Conservation (phyloP, 2,329 filamentous ascomycete species). For the Pseudopithomyces maydicus region DNA sequence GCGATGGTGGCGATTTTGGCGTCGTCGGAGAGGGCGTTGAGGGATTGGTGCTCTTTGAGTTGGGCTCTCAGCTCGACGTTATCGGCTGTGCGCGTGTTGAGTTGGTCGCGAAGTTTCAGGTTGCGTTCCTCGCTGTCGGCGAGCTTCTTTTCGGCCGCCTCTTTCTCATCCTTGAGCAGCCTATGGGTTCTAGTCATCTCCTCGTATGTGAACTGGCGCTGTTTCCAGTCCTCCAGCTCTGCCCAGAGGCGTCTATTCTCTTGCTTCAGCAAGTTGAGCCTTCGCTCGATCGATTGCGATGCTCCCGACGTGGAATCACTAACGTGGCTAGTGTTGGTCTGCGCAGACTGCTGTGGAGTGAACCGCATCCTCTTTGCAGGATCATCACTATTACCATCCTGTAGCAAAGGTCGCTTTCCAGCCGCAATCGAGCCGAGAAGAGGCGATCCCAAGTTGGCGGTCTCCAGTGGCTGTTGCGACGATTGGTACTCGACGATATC, state of each 20-base stretch:
- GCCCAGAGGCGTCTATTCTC: constrained; percentile 18
- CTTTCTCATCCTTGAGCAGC: constrained; percentile 20
- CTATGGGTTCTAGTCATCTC: constrained; percentile 25
- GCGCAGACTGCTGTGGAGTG: constrained; percentile 32
- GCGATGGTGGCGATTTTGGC: constrained; percentile 29
- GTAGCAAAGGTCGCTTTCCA: constrained; percentile 34
- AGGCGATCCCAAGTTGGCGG: constrained; percentile 17
- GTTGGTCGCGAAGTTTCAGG: constrained; percentile 23
- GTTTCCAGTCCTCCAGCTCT: constrained; percentile 22
- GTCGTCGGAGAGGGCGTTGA: constrained; percentile 26
- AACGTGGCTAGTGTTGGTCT: constrained; percentile 41
- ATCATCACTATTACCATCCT: constrained; percentile 31
- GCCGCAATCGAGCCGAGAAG: constrained; percentile 16
- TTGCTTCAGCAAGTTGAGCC: background rate
- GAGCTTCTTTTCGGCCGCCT: constrained; percentile 20
- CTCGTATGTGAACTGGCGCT: constrained; percentile 35
- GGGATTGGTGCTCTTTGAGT: constrained; percentile 24
- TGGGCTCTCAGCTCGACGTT: constrained; percentile 14
- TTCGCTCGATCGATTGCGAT: constrained; percentile 2
- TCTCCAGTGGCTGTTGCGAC: constrained; percentile 28
- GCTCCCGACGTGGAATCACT: constrained; percentile 49
- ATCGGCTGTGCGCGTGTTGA: constrained; percentile 20
- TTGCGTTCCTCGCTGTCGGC: constrained; percentile 19
- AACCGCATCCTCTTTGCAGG: constrained; percentile 41
- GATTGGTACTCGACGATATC: constrained; percentile 35